phyloP scores from a whole-genome alignment of 257 asterid species.

The Rubia yunnanensis region DNA sequence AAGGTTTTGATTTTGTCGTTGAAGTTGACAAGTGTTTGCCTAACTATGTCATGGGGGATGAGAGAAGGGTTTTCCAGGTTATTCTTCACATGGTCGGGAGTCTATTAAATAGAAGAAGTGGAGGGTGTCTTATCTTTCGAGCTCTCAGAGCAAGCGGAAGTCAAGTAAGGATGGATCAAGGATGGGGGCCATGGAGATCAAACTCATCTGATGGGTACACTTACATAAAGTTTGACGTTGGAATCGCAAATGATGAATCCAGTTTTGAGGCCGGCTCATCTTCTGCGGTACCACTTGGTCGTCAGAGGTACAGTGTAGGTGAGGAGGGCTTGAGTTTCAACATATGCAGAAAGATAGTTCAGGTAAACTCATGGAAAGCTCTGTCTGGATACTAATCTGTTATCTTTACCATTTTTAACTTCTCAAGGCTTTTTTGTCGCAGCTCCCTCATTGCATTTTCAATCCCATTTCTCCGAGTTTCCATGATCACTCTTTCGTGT shows the following conservation, averaged over 20 bases:
- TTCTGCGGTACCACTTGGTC: conserved; percentile 16
- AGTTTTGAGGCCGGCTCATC: conserved; percentile 21
- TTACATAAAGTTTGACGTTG: conserved; percentile 47
- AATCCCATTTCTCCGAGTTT: neutral
- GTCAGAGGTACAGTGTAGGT: conserved; percentile 30
- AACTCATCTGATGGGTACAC: conserved; percentile 49
- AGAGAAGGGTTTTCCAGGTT: conserved; percentile 75
- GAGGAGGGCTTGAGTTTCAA: conserved; percentile 79
- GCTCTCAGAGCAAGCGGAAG: conserved; percentile 44
- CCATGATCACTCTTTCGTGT: neutral
- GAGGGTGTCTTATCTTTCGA: conserved; percentile 46
- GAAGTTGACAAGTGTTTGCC: conserved; percentile 74
- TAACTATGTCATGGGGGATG: conserved; percentile 84
- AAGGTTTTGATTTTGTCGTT: conserved; percentile 45
- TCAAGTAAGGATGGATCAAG: conserved; percentile 48
- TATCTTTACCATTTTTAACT: too few species aligned
- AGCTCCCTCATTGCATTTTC: neutral
- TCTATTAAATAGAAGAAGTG: conserved; percentile 45
- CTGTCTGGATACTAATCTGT: neutral
- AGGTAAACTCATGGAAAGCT: conserved; percentile 32
- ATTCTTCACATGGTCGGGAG: conserved; percentile 81
- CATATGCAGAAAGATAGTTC: conserved; percentile 79
- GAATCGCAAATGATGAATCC: conserved; percentile 29
- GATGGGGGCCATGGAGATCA: conserved; percentile 62
- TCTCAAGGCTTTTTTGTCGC: neutral